Evolutionary conservation across 176 grass and related monocot genomes (phyloP).

Genomic region (Aegilops bicornis): DNA sequence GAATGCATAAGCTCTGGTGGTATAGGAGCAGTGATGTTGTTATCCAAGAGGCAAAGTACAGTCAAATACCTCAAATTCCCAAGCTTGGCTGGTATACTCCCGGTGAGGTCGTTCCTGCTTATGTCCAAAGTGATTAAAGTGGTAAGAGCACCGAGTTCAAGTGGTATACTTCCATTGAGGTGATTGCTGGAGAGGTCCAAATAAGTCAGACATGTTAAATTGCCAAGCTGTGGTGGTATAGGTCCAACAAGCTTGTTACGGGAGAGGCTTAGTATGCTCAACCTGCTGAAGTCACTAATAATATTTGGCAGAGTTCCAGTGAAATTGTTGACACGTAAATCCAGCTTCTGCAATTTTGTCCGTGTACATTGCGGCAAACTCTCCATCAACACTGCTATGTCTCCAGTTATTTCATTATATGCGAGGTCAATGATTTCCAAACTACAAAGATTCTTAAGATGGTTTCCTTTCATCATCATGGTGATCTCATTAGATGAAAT

Average conservation of each 20-base stretch:
- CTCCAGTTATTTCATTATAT: neutral
- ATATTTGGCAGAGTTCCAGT: conserved; percentile 8
- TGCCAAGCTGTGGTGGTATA: too few relatives aligned
- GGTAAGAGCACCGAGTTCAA: neutral
- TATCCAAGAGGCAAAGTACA: too few relatives aligned
- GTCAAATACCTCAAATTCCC: too few relatives aligned
- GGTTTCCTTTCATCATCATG: neutral
- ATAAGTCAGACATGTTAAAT: too few relatives aligned
- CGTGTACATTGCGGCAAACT: neutral
- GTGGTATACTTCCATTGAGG: neutral
- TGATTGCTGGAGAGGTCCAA: neutral
- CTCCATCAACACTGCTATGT: neutral
- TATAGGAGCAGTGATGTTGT: too few relatives aligned
- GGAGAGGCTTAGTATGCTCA: neutral
- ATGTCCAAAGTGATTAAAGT: neutral
- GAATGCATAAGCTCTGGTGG: too few relatives aligned
- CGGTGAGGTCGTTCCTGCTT: neutral
- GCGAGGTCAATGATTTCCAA: conserved; percentile 11
- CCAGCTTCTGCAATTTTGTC: neutral
- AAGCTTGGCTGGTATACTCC: neutral
- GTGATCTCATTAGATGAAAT: neutral
- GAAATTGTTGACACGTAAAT: neutral
- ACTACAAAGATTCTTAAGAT: conserved; percentile 7
- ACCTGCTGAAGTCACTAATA: neutral
- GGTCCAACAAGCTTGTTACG: neutral